A percentile compares a stretch with the other conserved stretches of the same genome.
Conservation (phyloP, 768 basidiomycete species). For the Mycena polygramma region DNA sequence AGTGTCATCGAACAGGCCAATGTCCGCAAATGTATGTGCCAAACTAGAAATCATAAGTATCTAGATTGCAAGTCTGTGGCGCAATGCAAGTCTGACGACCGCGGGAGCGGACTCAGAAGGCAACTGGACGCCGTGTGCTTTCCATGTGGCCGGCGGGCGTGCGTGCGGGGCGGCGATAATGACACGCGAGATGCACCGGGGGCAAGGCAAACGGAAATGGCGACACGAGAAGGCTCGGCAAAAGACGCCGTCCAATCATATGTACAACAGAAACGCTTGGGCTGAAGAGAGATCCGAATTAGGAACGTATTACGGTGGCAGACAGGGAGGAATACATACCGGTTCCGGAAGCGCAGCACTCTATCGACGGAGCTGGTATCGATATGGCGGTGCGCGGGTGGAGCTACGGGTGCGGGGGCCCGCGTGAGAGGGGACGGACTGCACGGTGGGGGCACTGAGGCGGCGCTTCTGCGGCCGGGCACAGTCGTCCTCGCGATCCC, state of each 20-base stretch:
- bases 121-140: constrained; percentile 18
- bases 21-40: constrained; percentile 23
- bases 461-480: constrained; percentile 38
- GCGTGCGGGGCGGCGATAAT: constrained; percentile 27
- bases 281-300: constrained; percentile 26
- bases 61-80: constrained; percentile 7
- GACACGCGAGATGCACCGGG: neutral
- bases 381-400: constrained; percentile 28
- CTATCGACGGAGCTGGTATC: constrained; percentile 30
- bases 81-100: constrained; percentile 16
- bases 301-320: constrained; percentile 6
- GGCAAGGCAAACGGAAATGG: neutral
- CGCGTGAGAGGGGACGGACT: constrained; percentile 1
- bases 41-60: constrained; percentile 4
- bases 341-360: constrained; percentile 9
- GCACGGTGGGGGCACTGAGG: constrained; percentile 17
- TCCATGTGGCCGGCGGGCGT: constrained; percentile 10
- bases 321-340: constrained; percentile 17
- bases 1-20: constrained; percentile 20
- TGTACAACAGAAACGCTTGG: constrained; percentile 18
- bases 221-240: constrained; percentile 8
- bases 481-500: constrained; percentile 38
- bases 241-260: constrained; percentile 26
- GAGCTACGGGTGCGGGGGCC: constrained; percentile 32
- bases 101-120: constrained; percentile 1